Base-by-base conservation (phyloP, 495 filamentous ascomycete genomes). In the Penicillium bovifimosum region DNA sequence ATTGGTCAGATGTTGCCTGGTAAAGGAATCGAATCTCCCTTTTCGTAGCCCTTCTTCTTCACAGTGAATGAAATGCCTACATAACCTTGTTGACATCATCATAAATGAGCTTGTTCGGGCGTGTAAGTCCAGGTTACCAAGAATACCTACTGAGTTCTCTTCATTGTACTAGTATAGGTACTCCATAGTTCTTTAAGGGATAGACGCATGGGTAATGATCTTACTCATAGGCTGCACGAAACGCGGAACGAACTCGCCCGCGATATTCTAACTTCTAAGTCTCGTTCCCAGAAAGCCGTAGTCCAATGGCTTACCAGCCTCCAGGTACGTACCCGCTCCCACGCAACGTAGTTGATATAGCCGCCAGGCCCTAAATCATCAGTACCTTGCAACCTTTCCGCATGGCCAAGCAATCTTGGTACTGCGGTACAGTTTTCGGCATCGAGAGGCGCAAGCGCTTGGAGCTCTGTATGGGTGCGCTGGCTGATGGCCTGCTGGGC, bases 271-370 rank as follows among this genome's bases (percentile, higher is more conserved):
- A 45, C n/a, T n/a, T n/a, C n/a, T n/a, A n/a, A n/a, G 42, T 45
- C 42, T 27, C 42, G 14, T 45, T 45, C 18, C 42, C 42, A 45
- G 27, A 31, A 45, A n/a, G 42, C 33, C 5, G 27, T 31, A 45
- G 29, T 45, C 42, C 0, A 45, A 14, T 9, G 42, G 42, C 9
- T 45, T 29, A 31, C 42, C 42, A 45, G 42, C n/a, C n/a, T n/a
- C n/a, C n/a, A n/a, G n/a, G n/a, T n/a, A n/a, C n/a, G 28, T 31
- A 45, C 42, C 27, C 42, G 28, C 33, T 14, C 42, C 42, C 42
- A 45, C 27, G 16, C 42, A 45, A 45, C 27, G 29, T 45, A 45
- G 42, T 45, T 45, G 42, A 45, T 45, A 5, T 45, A 45, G 16
- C 42, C 42, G 33, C 42, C 42, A 45, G 42, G 42, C 29, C 32